Conservation (phyloP, 176 grass and related monocot species). For the Puya raimondii region DNA sequence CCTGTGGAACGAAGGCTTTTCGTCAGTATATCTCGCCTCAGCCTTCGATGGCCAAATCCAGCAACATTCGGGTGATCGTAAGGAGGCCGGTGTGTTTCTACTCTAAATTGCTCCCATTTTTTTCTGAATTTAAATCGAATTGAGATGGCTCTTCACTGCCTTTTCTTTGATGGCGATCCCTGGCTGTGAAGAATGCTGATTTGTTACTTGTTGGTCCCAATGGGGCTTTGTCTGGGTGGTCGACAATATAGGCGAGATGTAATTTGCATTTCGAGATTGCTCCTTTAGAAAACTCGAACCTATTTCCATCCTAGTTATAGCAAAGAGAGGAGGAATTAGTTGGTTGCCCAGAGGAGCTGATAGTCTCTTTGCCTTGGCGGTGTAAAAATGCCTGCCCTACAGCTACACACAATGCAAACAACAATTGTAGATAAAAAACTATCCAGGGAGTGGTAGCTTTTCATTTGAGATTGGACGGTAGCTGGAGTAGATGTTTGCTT, state of each 20-base stretch:
- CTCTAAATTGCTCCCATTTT: not conserved
- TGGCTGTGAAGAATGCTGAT: not conserved
- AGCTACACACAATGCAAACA: not conserved
- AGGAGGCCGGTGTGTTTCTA: not conserved
- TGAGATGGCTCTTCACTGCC: not conserved
- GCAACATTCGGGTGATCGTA: not conserved
- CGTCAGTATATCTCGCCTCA: not conserved
- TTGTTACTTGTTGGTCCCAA: not conserved
- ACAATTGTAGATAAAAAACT: not conserved
- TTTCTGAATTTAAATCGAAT: not conserved
- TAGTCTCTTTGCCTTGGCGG: not conserved
- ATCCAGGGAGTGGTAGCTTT: not conserved
- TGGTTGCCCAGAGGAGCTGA: not conserved
- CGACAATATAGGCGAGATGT: not conserved
- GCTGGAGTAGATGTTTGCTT: too few relatives aligned
- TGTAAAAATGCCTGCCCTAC: not conserved
- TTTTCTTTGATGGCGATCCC: not conserved
- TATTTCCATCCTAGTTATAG: not conserved
- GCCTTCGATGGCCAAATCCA: not conserved
- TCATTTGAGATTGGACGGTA: too few relatives aligned
- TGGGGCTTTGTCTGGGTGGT: not conserved
- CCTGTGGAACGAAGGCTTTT: not conserved
- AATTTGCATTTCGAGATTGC: too few relatives aligned
- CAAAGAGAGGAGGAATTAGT: not conserved
- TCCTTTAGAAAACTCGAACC: not conserved